Evolutionary conservation across 495 filamentous ascomycete species (phyloP), one percentile per base, ranked within the genome.

Genomic region (Xeromyces bisporus): DNA sequence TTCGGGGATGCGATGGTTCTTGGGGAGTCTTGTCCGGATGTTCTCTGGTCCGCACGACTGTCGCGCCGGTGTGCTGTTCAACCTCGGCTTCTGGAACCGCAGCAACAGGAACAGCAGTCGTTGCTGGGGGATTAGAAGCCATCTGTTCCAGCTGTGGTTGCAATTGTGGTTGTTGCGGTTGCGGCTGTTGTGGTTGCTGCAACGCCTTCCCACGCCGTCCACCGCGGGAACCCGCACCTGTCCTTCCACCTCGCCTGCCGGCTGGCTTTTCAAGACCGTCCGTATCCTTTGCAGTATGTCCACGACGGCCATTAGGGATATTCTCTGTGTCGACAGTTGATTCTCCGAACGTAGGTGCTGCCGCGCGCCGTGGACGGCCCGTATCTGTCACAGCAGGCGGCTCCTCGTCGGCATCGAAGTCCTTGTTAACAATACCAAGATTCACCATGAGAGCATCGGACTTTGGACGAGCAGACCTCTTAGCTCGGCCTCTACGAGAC

Each of bases 401-500:
- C 25, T 63, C 64, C 23, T 66, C 58, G 18, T 69, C 70, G 30
- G 59, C 58, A 29, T 73, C 68, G n/a, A 60, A 66, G 29, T 75
- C 67, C 4, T 64, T 55, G 26, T 57, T 60, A 28, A 60, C 66
- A 3, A 60, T 62, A 29, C 73, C 73, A 34, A 87, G 61, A 43
- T 82, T 75, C 2, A 76, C 73, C 35, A 84, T 80, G 31, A 91
- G 53, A 6, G 75, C 77, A 42, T 74, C 84, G 7, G 80, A 77
- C 39, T 77, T 72, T 24, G 77, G 74, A 29, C 80, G 73, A 31
- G 55, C 41, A 29, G 57, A 58, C 42, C 49, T 46, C 39, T 51
- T 69, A 34, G 66, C 71, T 23, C 73, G 63, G 33, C 68, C 58
- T n/a, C 60, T 71, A 29, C 69, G 75, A 16, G 71, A 75, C 53